phyloP scores from a whole-genome alignment of 345 rosid species.

The Hypericum androsaemum region DNA sequence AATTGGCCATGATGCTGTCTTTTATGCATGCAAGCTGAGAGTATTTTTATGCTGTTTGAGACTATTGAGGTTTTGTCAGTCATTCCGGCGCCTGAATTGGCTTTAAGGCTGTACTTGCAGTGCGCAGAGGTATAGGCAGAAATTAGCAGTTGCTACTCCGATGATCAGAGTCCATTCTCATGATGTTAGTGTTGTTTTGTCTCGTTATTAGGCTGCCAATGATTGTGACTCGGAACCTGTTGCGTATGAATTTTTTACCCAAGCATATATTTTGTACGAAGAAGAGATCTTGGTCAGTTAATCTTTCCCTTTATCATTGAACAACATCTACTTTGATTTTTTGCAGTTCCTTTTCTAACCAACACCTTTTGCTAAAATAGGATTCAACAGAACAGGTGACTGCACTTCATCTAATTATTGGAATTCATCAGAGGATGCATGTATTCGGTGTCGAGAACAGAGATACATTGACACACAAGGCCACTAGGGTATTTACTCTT shows the following conservation, averaged over 20 bases:
- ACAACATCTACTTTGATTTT: neutral
- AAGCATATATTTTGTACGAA: slow-evolving; percentile 94
- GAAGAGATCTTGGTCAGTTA: slow-evolving; percentile 92
- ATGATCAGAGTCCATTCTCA: neutral
- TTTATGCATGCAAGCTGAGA: no score
- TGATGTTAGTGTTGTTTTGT: slow-evolving; percentile 8
- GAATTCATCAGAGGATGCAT: slow-evolving; percentile 96
- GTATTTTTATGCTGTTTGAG: slow-evolving; percentile 27
- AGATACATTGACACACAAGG: slow-evolving; percentile 93
- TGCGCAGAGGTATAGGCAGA: slow-evolving; percentile 80
- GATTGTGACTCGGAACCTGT: slow-evolving; percentile 89
- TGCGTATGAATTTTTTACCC: slow-evolving; percentile 97
- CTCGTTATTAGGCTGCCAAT: slow-evolving; percentile 75
- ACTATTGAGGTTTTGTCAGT: slow-evolving; percentile 62
- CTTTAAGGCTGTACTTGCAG: slow-evolving; percentile 75
- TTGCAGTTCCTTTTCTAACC: neutral
- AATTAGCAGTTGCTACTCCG: slow-evolving; percentile 1
- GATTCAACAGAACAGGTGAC: slow-evolving; percentile 95
- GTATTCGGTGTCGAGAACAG: slow-evolving; percentile 96
- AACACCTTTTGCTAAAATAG: slow-evolving; percentile 30
- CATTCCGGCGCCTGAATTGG: slow-evolving; percentile 89
- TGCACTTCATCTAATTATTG: slow-evolving; percentile 77
- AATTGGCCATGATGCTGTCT: no score
- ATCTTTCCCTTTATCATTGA: neutral
- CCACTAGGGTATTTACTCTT: slow-evolving; percentile 70